Conservation (phyloP, 306 rosid genomes). For the Acmispon strigosus region DNA sequence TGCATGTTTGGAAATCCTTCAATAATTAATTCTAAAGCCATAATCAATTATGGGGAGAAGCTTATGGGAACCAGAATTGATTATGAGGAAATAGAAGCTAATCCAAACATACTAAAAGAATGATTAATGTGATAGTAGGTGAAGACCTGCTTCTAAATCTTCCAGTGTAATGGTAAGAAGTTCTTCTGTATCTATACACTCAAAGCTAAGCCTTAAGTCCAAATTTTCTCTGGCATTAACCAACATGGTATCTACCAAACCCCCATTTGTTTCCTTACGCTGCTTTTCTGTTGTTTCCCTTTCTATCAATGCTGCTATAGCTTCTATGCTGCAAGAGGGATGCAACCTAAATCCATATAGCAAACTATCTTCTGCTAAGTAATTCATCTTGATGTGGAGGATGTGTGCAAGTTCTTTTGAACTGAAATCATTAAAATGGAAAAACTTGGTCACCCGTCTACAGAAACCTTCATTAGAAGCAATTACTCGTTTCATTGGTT, state of each 20-base stretch:
- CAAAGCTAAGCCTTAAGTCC: slow-evolving; percentile 83
- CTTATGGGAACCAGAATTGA: no score
- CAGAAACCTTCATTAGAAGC: slow-evolving; percentile 89
- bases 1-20: no score
- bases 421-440: slow-evolving; percentile 69
- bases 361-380: slow-evolving; percentile 55
- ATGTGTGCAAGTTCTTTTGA: slow-evolving; percentile 74
- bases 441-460: slow-evolving; percentile 93
- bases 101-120: not conserved
- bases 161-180: slow-evolving; percentile 67
- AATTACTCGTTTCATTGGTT: slow-evolving; percentile 93
- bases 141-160: slow-evolving; percentile 76
- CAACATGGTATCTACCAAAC: slow-evolving; percentile 72
- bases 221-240: slow-evolving; percentile 84
- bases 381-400: slow-evolving; percentile 76
- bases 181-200: slow-evolving; percentile 79
- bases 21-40: no score
- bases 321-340: slow-evolving; percentile 52
- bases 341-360: slow-evolving; percentile 83
- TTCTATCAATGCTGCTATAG: slow-evolving; percentile 52
- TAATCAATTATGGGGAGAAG: no score
- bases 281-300: slow-evolving; percentile 64
- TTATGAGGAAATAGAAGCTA: no score
- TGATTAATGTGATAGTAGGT: slow-evolving; percentile 41
- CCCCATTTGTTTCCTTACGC: slow-evolving; percentile 81